These are phyloP conservation scores for Aegilops speltoides DNA, from an alignment of 176 grass and related monocot genomes.

Conservation along the genomic window DNA sequence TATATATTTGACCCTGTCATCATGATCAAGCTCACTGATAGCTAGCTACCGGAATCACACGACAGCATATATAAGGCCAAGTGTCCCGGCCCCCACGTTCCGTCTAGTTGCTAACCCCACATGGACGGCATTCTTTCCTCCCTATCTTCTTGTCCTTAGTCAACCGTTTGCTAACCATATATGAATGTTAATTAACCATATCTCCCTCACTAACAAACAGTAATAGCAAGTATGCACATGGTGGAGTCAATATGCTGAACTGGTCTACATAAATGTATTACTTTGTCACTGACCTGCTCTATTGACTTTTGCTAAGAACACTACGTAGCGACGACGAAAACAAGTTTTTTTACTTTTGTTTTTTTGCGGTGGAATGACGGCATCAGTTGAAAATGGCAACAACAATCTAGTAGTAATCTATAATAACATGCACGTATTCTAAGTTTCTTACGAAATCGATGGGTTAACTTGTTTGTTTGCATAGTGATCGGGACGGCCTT, in stretches of 20 bases:
- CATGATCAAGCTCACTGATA: not conserved
- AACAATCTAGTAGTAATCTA: not conserved
- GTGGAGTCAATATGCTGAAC: not conserved
- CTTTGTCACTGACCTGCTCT: not conserved
- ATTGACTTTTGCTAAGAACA: not conserved
- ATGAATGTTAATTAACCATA: not conserved
- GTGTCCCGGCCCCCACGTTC: not conserved
- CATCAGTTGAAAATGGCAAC: not conserved
- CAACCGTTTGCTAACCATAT: not conserved
- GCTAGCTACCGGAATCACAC: not conserved
- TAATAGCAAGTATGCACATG: not conserved
- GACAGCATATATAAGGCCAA: no score
- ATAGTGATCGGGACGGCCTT: conserved; percentile 83
- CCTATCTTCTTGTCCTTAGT: not conserved
- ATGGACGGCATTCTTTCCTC: not conserved
- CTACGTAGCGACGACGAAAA: no score
- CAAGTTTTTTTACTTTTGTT: no score
- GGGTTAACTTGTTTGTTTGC: not conserved
- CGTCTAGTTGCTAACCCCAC: not conserved
- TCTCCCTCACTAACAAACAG: not conserved
- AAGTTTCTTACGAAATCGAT: not conserved
- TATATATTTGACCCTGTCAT: not conserved
- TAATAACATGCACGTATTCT: not conserved
- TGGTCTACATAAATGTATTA: not conserved
- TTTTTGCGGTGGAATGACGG: not conserved